Evolutionary conservation across 106 monocot species (phyloP).

Genomic region (Dioscorea dumetorum): DNA sequence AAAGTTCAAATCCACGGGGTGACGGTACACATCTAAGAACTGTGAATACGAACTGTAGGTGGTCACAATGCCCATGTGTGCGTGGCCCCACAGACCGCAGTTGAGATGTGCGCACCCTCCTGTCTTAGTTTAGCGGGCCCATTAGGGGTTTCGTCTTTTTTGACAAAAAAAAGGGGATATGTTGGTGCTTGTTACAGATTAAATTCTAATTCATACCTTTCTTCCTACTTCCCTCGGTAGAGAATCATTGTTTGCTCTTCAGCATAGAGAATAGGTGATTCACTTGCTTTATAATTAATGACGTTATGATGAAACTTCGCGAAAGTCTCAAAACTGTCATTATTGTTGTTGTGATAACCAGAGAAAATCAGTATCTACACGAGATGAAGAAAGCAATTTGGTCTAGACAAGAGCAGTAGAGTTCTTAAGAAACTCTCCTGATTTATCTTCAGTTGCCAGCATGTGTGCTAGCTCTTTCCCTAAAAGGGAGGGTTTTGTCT

Average conservation of each 20-base stretch:
- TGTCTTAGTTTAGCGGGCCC: no score
- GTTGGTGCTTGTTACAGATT: neutral
- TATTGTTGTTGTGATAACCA: neutral
- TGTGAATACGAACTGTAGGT: no score
- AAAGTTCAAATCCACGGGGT: no score
- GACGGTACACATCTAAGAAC: no score
- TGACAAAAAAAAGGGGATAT: no score
- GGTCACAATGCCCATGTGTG: no score
- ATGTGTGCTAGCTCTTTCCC: neutral
- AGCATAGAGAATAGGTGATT: neutral
- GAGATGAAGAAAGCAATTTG: neutral
- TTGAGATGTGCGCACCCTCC: no score
- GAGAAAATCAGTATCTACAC: neutral
- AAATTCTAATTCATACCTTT: neutral
- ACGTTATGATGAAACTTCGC: constrained; percentile 10
- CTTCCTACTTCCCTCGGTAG: neutral
- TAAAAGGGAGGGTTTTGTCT: constrained; percentile 2
- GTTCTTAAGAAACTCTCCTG: neutral
- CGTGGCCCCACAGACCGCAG: no score
- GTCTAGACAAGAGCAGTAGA: neutral
- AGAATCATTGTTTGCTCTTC: neutral
- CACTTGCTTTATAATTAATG: constrained; percentile 11
- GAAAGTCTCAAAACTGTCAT: constrained; percentile 5
- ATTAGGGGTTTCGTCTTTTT: no score
- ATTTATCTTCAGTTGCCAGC: neutral